phyloP scores from a whole-genome alignment of 1,139 yeast species.

The Candida buenavistaensis region DNA sequence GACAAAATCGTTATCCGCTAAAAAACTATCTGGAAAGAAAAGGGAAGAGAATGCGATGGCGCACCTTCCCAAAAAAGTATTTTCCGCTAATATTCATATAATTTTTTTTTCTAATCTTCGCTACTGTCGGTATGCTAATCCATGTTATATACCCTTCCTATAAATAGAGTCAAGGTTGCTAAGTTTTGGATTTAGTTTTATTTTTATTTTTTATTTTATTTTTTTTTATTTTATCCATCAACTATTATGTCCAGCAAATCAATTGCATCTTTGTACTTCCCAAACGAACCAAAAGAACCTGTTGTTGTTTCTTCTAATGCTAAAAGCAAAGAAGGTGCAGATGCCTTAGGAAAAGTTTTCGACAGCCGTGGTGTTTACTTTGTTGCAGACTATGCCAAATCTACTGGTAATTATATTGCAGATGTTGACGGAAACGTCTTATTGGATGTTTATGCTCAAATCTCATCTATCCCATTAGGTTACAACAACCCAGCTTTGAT shows the following conservation, averaged over 20 bases:
- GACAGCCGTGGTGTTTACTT: slow-evolving; percentile 70
- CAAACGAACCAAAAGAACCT: slow-evolving; percentile 68
- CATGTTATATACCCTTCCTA: no score
- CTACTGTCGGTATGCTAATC: background rate
- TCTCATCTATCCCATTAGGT: slow-evolving; percentile 76
- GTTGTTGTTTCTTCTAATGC: slow-evolving; percentile 51
- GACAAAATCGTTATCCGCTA: no score
- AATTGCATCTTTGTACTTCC: slow-evolving; percentile 55
- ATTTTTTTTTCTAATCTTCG: background rate
- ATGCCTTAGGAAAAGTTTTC: slow-evolving; percentile 52
- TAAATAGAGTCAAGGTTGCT: no score
- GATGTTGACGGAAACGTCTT: slow-evolving; percentile 70
- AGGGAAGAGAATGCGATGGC: background rate
- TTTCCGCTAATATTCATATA: background rate
- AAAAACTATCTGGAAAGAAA: no score
- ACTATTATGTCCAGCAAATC: slow-evolving; percentile 25
- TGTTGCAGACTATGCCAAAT: slow-evolving; percentile 66
- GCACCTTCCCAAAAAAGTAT: background rate
- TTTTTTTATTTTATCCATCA: background rate
- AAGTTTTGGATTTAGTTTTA: slow-evolving; percentile 1
- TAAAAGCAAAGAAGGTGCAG: slow-evolving; percentile 44
- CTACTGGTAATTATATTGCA: slow-evolving; percentile 67
- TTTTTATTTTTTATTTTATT: background rate
- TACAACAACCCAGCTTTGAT: slow-evolving; percentile 74
- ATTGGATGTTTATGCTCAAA: slow-evolving; percentile 75